phyloP scores from a whole-genome alignment of 768 basidiomycete genomes.

The Trichaptum fuscoviolaceum region DNA sequence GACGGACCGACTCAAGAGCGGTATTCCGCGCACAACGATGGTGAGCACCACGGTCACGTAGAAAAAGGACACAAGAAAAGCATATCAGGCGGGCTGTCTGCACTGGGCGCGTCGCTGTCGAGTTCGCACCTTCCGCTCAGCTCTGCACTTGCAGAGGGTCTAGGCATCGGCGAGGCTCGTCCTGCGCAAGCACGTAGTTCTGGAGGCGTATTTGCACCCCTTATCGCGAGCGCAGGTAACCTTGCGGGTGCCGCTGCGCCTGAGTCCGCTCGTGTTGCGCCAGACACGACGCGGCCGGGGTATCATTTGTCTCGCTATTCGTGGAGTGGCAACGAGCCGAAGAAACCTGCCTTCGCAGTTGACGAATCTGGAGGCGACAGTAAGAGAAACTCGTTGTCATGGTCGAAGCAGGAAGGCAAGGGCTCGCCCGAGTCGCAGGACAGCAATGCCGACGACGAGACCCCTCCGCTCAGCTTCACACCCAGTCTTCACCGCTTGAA shows the following conservation, averaged over 20 bases:
- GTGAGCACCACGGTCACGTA: neutral
- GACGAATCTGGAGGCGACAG: slow-evolving; percentile 1
- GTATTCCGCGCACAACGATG: neutral
- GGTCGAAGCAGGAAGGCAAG: neutral
- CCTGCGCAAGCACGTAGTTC: slow-evolving; percentile 39
- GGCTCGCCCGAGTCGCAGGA: slow-evolving; percentile 23
- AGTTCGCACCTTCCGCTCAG: neutral
- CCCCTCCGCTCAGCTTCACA: slow-evolving; percentile 3
- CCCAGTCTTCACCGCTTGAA: neutral
- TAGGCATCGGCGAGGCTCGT: slow-evolving; percentile 16
- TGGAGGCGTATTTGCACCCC: slow-evolving; percentile 63
- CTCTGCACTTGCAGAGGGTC: too few species aligned
- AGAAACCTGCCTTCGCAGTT: slow-evolving; percentile 9
- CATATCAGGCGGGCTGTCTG: neutral
- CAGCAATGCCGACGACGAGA: slow-evolving; percentile 13
- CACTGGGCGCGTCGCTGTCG: neutral
- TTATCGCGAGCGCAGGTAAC: slow-evolving; percentile 66
- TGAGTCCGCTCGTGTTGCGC: slow-evolving; percentile 40
- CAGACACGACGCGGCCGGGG: slow-evolving; percentile 57
- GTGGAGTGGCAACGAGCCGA: neutral
- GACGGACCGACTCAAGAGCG: neutral
- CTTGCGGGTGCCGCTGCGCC: slow-evolving; percentile 61
- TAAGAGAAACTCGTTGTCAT: neutral
- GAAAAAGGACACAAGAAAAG: neutral
- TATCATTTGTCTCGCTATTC: slow-evolving; percentile 58